Evolutionary conservation across 2,329 filamentous ascomycete genomes (phyloP), one percentile per base, ranked within the genome.

Genomic region (Fusarium verrucosum): DNA sequence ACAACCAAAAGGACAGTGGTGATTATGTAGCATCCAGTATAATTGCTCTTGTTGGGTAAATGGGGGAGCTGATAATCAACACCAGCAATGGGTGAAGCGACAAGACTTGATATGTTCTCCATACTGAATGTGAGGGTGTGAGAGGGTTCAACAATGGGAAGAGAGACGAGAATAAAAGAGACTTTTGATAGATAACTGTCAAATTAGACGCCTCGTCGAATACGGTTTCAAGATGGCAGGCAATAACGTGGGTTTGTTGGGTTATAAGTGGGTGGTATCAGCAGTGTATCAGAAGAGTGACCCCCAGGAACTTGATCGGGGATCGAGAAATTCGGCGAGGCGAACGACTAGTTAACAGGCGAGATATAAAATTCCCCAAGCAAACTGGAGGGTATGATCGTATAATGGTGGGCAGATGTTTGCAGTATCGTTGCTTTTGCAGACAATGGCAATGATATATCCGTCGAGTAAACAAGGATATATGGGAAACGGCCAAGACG

Each of bases 11-110:
- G 58, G 14, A 74, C 65, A 13, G 68, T 72, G 13, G 82, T 64
- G n/a, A 77, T 75, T 26, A 77, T 65, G 62, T 82, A 83, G 67
- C 80, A 82, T 53, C 73, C 76, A 23, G 78, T 56, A 33, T 75
- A 76, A 38, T 70, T 71, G 7, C 70, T 72, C 14, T 74, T 69
- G 69, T 35, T 66, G 22, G 60, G 40, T 23, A 67, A 44, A 20
- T 70, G 61, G 5, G 70, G 70, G 19, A 69, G 38, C 51, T 70
- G 68, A 20, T 70, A 33, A 36, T 72, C 62, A 7, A 66, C 50
- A 25, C 37, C 50, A n/a, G n/a, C n/a, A 8, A 62, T 40, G 1
- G 65, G 55, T 23, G 57, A 65, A 37, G 65, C 60, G 23, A 59
- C 60, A 10, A 65, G 49, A 41, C 60, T 67, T 10, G 65, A 68